phyloP scores from a whole-genome alignment of 2,329 filamentous ascomycete genomes.

The Ampelomyces quisqualis region DNA sequence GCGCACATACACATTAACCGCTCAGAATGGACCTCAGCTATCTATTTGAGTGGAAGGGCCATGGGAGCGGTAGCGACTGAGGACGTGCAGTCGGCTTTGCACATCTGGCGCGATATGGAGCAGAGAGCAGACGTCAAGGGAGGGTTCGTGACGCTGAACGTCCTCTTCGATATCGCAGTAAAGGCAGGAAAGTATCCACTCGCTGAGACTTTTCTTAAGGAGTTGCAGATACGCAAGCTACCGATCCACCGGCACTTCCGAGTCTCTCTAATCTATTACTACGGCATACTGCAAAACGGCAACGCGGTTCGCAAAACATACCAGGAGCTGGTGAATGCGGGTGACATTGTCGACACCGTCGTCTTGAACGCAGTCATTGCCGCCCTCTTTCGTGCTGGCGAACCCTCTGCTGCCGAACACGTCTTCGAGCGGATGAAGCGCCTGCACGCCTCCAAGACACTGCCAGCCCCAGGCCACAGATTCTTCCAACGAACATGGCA shows the following conservation, averaged over 20 bases:
- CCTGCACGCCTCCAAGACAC: constrained; percentile 49
- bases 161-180: constrained; percentile 84
- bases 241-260: constrained; percentile 76
- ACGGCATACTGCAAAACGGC: constrained; percentile 73
- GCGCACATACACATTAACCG: constrained; percentile 67
- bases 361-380: constrained; percentile 85
- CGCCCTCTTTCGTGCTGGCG: constrained; percentile 72
- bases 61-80: constrained; percentile 59
- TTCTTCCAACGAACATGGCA: constrained; percentile 45
- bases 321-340: constrained; percentile 75
- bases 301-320: constrained; percentile 76
- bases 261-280: constrained; percentile 78
- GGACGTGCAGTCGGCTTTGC: constrained; percentile 68
- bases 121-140: constrained; percentile 62
- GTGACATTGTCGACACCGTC: constrained; percentile 84
- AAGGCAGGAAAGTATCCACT: constrained; percentile 82
- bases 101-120: constrained; percentile 91
- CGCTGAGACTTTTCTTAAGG: constrained; percentile 79
- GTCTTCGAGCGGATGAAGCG: constrained; percentile 84
- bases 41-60: constrained; percentile 75
- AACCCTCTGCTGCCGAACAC: constrained; percentile 73
- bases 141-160: constrained; percentile 84
- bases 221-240: constrained; percentile 72
- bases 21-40: constrained; percentile 79
- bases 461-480: constrained; percentile 25